Conservation (phyloP, 1,284 basidiomycete genomes). For the Cryptococcus sp. region DNA sequence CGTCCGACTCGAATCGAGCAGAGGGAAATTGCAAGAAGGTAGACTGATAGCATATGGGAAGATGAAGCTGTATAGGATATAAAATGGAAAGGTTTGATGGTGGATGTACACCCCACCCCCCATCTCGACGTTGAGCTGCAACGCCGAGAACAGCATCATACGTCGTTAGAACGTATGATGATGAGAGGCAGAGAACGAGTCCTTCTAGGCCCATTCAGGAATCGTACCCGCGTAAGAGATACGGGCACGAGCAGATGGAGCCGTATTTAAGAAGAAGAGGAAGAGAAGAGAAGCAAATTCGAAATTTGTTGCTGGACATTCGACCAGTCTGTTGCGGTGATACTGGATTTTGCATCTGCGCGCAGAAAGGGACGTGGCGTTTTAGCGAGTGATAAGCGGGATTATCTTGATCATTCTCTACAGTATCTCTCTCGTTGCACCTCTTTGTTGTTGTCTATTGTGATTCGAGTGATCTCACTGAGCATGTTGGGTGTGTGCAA, state of each 20-base stretch:
- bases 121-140: background rate
- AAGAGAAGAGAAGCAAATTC: too few relatives aligned
- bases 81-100: background rate
- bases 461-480: too few relatives aligned
- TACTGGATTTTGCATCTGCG: too few relatives aligned
- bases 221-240: background rate
- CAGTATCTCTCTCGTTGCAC: too few relatives aligned
- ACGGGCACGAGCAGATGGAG: conserved; percentile 1
- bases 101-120: background rate
- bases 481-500: too few relatives aligned
- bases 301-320: too few relatives aligned
- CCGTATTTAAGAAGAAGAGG: background rate
- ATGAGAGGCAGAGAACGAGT: background rate
- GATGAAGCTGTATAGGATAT: background rate
- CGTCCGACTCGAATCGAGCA: too few relatives aligned
- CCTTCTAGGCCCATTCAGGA: conserved; percentile 1
- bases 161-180: background rate
- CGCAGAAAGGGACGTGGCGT: too few relatives aligned
- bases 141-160: background rate
- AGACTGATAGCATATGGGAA: background rate
- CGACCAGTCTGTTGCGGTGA: too few relatives aligned
- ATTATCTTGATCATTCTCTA: too few relatives aligned
- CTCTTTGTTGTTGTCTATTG: too few relatives aligned
- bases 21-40: background rate
- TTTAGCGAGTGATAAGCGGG: too few relatives aligned